Conservation (phyloP, 768 basidiomycete genomes). For the Russula ochroleuca region DNA sequence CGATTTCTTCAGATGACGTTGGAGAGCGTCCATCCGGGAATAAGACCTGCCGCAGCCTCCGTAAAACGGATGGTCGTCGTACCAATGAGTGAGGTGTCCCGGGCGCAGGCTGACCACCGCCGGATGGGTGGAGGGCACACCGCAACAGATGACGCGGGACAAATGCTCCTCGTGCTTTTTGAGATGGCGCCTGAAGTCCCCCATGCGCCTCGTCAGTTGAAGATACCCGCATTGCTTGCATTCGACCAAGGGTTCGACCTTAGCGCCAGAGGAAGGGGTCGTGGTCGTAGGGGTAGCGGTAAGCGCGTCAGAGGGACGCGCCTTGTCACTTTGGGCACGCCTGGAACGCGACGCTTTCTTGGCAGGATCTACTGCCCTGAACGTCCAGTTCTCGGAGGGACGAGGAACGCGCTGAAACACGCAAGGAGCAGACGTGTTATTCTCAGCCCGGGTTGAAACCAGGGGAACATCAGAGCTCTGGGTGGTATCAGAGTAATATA, state of each 20-base stretch:
- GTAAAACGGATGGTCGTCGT: background rate
- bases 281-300: too few relatives aligned
- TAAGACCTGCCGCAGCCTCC: constrained; percentile 20
- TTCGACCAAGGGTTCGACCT: background rate
- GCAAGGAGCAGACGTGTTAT: background rate
- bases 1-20: constrained; percentile 15
- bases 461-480: background rate
- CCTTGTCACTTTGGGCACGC: background rate
- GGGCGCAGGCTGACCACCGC: background rate
- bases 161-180: background rate
- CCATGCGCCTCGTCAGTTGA: constrained; percentile 9
- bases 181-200: constrained; percentile 14
- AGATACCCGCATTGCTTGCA: constrained; percentile 6
- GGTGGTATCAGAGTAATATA: constrained; percentile 4
- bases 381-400: background rate
- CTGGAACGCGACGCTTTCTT: background rate
- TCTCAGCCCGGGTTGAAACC: background rate
- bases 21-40: constrained; percentile 20
- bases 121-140: constrained; percentile 4
- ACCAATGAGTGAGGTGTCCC: background rate
- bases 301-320: background rate
- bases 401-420: background rate
- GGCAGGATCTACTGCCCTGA: background rate
- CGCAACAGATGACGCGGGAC: constrained; percentile 17
- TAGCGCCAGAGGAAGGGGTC: background rate